Percentiles rank a stretch among this genome's conserved stretches.
These are phyloP conservation scores for Arxiozyma heterogenica DNA, from an alignment of 1,139 yeast genomes.

Conservation along the genomic window DNA sequence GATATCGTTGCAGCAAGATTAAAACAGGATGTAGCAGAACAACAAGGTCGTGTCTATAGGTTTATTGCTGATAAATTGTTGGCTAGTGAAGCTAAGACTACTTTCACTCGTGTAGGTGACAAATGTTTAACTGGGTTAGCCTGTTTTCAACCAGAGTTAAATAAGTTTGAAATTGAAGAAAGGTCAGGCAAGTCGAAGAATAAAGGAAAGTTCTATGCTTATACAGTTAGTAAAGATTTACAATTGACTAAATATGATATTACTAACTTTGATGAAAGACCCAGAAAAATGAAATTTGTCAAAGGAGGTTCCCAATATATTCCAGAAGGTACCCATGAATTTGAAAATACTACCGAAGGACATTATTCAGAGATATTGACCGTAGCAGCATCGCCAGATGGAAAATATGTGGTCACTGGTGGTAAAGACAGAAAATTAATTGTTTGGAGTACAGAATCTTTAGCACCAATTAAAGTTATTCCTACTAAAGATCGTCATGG, in stretches of 20 bases:
- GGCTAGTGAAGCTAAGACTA: slow-evolving; percentile 36
- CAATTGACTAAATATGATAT: slow-evolving; percentile 74
- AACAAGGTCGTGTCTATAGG: slow-evolving; percentile 72
- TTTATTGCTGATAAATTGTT: slow-evolving; percentile 48
- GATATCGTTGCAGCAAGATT: slow-evolving; percentile 76
- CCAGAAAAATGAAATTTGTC: slow-evolving; percentile 53
- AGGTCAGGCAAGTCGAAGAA: slow-evolving; percentile 15
- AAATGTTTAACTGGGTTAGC: slow-evolving; percentile 42
- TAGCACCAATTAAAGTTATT: slow-evolving; percentile 65
- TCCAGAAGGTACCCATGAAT: slow-evolving; percentile 35
- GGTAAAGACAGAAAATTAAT: slow-evolving; percentile 73
- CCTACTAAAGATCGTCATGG: slow-evolving; percentile 65
- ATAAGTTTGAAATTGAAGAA: slow-evolving; percentile 21
- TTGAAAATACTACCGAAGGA: slow-evolving; percentile 39
- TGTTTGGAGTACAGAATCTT: slow-evolving; percentile 76
- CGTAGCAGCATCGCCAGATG: slow-evolving; percentile 81
- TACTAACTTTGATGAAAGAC: slow-evolving; percentile 40
- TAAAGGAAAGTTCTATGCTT: slow-evolving; percentile 41
- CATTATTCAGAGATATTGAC: slow-evolving; percentile 70
- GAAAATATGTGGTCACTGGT: slow-evolving; percentile 82
- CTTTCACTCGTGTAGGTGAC: slow-evolving; percentile 50
- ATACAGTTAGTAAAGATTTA: slow-evolving; percentile 76
- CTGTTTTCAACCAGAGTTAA: slow-evolving; percentile 31
- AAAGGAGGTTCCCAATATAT: slow-evolving; percentile 54
- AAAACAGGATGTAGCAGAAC: slow-evolving; percentile 83